Base-by-base conservation (phyloP, 139 green algal species). In the Zygnema cylindricum region DNA sequence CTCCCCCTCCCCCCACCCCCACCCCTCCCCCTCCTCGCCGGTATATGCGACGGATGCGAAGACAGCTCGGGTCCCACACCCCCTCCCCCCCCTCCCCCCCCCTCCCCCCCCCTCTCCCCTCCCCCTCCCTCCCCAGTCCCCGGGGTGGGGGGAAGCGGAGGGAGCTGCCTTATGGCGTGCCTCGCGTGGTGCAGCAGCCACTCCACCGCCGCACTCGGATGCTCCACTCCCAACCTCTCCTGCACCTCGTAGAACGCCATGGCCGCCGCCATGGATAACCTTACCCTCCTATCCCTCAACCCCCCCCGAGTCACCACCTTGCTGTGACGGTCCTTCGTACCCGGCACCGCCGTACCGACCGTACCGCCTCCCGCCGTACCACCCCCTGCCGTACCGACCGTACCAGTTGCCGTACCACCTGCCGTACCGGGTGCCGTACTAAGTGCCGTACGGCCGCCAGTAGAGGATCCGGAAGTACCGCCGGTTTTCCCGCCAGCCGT, bases 161-260 rank as follows among this genome's bases (percentile, higher is more conserved):
- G 85, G 0, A 90, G 85, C 0, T 55, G 33, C 11, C 33, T 76
- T 25, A 90, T 90, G 38, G 85, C 76, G 23, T 43, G 33, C 32
- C 35, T 36, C 21, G 85, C 77, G 32, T 90, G 85, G n/a, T 33
- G 35, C 1, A 90, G 77, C 85, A 90, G 77, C 85, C 85, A 90
- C 77, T 90, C 85, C 35, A 90, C 55, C 11, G 85, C 85, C 23
- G 83, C 77, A 1, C 35, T 69, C 22, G 85, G 85, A 38, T 90
- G 85, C 40, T 89, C 77, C 77, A 89, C 77, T 49, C 85, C 85
- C 32, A 90, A 55, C 36, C 85, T 77, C 40, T 90, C 79, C 85
- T 90, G 85, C 41, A 90, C 79, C 36, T 89, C 77, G 63, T 90
- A 90, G 78, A 90, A 90, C 25, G 76, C 77, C 21, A 88, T 16